Evolutionary conservation across 495 filamentous ascomycete genomes (phyloP).

Genomic region (Tetracladium marchalianum): DNA sequence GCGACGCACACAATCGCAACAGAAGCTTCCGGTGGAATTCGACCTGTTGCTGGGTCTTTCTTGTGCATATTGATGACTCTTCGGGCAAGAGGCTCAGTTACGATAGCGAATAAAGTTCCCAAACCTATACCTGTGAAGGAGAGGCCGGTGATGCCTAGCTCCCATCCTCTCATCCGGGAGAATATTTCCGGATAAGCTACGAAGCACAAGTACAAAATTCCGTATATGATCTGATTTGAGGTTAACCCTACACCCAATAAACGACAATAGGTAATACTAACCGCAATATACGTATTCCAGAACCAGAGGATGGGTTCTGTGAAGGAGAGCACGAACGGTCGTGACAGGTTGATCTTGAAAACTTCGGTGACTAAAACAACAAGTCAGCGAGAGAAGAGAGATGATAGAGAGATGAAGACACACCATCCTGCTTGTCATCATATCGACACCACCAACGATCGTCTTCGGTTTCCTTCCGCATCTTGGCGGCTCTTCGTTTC

Average conservation of each 20-base stretch:
- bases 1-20: conserved; percentile 64
- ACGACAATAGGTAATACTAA: not conserved
- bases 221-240: conserved; percentile 36
- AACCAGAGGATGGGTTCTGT: conserved; percentile 83
- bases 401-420: conserved; percentile 10
- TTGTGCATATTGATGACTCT: conserved; percentile 60
- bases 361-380: conserved; percentile 31
- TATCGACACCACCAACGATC: conserved; percentile 69
- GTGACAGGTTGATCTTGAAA: conserved; percentile 60
- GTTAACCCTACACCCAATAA: conserved; percentile 5
- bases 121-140: conserved; percentile 74
- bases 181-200: conserved; percentile 78
- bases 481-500: conserved; percentile 52
- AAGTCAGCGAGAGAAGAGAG: conserved; percentile 7
- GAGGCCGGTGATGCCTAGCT: conserved; percentile 59
- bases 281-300: conserved; percentile 63
- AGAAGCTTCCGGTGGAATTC: conserved; percentile 61
- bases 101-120: conserved; percentile 58
- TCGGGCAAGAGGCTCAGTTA: conserved; percentile 59
- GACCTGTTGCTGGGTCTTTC: conserved; percentile 58
- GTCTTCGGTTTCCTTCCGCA: conserved; percentile 67
- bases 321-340: conserved; percentile 68
- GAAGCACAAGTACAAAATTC: conserved; percentile 80
- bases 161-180: conserved; percentile 59
- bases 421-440: conserved; percentile 45